Evolutionary conservation across 2,329 filamentous ascomycete genomes (phyloP), one percentile per base, ranked within the genome.

Genomic region (Scedosporium aurantiacum): DNA sequence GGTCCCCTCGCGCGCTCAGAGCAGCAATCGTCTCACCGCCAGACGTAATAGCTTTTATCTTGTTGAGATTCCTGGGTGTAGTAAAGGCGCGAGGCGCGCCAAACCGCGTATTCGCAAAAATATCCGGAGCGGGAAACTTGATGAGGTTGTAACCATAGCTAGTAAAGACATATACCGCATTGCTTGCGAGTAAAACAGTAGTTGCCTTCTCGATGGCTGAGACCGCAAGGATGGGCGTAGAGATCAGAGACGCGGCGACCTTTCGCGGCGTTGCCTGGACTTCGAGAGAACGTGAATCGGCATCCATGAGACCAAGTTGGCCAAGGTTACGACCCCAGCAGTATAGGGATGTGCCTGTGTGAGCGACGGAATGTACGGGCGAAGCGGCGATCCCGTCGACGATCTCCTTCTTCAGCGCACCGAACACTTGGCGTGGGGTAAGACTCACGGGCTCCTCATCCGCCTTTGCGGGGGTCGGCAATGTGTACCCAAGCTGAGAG

Each of bases 271-370:
- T 85, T 21, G 82, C 76, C 69, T 97, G 94, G n/a, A 88, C 77
- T 66, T 94, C 90, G 4, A 97, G 81, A 0, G 91, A 97, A 55
- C 92, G 85, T 27, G 94, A 95, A 73, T 97, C 93, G 0, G 94
- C 93, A 71, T 97, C 94, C 76, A 97, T 91, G 60, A 99, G 81
- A 4, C 91, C 94, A 56, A 99, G 82, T 71, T 99, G 94, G 1
- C 94, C 94, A 67, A 91, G 86, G 68, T 97, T 99, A 68, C 94
- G 95, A 23, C 94, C 94, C 80, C 96, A 99, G 2, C 91, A 96
- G 70, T 90, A 99, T 1, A 99, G 76, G 1, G 90, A 90, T 0
- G 85, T 84, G 1, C 82, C 80, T 0, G 91, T 97, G 68, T 94
- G 89, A 0, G 91, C 90, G 2, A 95, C 92, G 0, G 94, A 97